Evolutionary conservation across 371 early-diverging fungal species (phyloP).

Genomic region (Mucor sp.): DNA sequence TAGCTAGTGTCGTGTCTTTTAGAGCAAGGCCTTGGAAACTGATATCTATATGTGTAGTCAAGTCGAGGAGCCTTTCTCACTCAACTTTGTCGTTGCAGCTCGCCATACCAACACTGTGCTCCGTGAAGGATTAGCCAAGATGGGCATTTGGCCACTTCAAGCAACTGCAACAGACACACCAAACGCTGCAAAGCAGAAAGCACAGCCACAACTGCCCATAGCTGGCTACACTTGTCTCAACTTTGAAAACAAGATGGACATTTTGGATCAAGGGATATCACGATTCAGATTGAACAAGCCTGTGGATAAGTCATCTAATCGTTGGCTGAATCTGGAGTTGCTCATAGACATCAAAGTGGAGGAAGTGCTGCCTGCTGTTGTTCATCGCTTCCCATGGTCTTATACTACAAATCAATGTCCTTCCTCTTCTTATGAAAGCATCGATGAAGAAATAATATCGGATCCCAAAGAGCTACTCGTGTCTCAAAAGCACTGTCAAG

Average conservation of each 20-base stretch:
- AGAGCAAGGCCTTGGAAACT: background rate
- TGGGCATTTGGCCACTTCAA: slow-evolving; percentile 12
- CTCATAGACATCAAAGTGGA: slow-evolving; percentile 24
- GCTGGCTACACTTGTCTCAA: slow-evolving; percentile 15
- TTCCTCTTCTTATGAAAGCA: background rate
- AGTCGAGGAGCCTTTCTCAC: slow-evolving; percentile 23
- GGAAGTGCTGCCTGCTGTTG: slow-evolving; percentile 13
- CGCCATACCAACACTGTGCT: slow-evolving; percentile 20
- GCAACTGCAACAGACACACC: background rate
- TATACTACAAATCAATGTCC: background rate
- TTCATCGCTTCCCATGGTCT: slow-evolving; percentile 24
- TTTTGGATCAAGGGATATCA: slow-evolving; percentile 19
- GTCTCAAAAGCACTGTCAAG: slow-evolving; percentile 18
- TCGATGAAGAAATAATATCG: background rate
- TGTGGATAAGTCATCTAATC: slow-evolving; percentile 5
- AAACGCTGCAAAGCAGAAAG: background rate
- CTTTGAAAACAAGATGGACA: slow-evolving; percentile 21
- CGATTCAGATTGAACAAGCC: slow-evolving; percentile 18
- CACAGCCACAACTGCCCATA: slow-evolving; percentile 1
- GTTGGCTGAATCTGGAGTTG: slow-evolving; percentile 22
- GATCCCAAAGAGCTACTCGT: background rate
- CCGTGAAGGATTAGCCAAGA: slow-evolving; percentile 19
- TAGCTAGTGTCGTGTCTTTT: background rate
- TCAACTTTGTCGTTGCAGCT: slow-evolving; percentile 24
- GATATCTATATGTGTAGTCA: slow-evolving; percentile 3